Conservation (phyloP, 495 filamentous ascomycete genomes). For the Lophiotrema nucula region DNA sequence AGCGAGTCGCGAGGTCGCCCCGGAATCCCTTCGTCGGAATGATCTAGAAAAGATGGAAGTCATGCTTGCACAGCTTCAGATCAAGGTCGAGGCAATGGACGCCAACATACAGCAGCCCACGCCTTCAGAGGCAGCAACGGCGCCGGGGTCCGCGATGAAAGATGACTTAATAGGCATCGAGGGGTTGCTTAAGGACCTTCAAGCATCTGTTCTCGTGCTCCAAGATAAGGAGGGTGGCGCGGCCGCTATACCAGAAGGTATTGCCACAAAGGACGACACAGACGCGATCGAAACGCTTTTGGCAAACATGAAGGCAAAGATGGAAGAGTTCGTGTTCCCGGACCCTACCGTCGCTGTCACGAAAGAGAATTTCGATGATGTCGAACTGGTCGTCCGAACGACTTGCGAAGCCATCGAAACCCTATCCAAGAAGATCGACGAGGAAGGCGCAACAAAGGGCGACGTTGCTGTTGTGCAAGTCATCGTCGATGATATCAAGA, state of each 20-base stretch:
- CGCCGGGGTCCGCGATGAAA: constrained; percentile 51
- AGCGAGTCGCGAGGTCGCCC: constrained; percentile 37
- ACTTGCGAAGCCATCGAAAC: constrained; percentile 67
- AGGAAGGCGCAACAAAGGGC: constrained; percentile 47
- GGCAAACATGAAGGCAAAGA: constrained; percentile 74
- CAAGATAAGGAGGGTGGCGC: constrained; percentile 40
- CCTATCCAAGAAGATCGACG: constrained; percentile 47
- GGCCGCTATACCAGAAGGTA: constrained; percentile 42
- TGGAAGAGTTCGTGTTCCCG: constrained; percentile 74
- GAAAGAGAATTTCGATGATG: constrained; percentile 70
- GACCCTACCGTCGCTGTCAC: constrained; percentile 58
- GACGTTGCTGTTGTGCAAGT: constrained; percentile 74
- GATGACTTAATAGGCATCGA: constrained; percentile 63
- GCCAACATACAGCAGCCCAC: constrained; percentile 49
- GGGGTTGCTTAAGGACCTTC: constrained; percentile 56
- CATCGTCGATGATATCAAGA: constrained; percentile 71
- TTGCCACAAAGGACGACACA: constrained; percentile 76
- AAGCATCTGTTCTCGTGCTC: constrained; percentile 53
- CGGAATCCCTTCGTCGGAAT: constrained; percentile 54
- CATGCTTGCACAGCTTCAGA: constrained; percentile 74
- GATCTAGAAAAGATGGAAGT: constrained; percentile 82
- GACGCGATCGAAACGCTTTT: constrained; percentile 87
- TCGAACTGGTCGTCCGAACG: constrained; percentile 69
- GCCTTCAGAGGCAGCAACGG: constrained; percentile 43
- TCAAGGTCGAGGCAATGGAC: constrained; percentile 81